Conservation (phyloP, 129 eudicot species). For the Mikania micrantha region DNA sequence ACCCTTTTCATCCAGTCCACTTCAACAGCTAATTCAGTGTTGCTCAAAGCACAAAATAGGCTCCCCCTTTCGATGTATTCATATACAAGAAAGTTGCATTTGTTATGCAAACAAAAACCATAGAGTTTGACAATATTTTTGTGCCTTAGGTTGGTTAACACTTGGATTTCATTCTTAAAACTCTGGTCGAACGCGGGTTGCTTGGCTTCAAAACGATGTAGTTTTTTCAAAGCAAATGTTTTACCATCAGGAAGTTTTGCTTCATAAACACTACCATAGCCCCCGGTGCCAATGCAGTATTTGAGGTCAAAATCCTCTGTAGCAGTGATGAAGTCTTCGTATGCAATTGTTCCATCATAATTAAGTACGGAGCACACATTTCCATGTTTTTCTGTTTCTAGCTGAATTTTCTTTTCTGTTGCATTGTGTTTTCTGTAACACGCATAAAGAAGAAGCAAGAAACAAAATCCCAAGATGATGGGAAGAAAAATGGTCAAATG, state of each 20-base stretch:
- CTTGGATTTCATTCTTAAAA: constrained; percentile 27
- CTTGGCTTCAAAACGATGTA: constrained; percentile 15
- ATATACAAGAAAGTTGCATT: constrained; percentile 32
- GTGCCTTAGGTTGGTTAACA: constrained; percentile 24
- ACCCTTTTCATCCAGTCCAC: constrained; percentile 36
- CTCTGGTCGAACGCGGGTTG: constrained; percentile 15
- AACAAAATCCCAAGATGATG: background rate
- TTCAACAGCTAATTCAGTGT: constrained; percentile 4
- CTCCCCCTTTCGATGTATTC: constrained; percentile 42
- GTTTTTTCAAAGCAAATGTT: constrained; percentile 39
- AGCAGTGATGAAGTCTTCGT: constrained; percentile 29
- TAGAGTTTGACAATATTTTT: constrained; percentile 26
- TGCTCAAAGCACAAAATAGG: constrained; percentile 21
- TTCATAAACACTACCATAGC: constrained; percentile 31
- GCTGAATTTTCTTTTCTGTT: background rate
- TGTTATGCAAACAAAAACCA: constrained; percentile 32
- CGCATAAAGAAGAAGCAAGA: background rate
- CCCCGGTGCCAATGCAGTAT: constrained; percentile 40
- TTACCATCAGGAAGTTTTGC: constrained; percentile 24
- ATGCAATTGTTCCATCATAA: constrained; percentile 31
- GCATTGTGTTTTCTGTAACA: background rate
- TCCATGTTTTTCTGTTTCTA: constrained; percentile 11
- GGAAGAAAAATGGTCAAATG: constrained; percentile 2
- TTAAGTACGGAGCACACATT: constrained; percentile 6
- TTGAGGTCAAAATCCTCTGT: constrained; percentile 33